phyloP scores from a whole-genome alignment of 2,329 filamentous ascomycete species.

The Clonostachys solani region DNA sequence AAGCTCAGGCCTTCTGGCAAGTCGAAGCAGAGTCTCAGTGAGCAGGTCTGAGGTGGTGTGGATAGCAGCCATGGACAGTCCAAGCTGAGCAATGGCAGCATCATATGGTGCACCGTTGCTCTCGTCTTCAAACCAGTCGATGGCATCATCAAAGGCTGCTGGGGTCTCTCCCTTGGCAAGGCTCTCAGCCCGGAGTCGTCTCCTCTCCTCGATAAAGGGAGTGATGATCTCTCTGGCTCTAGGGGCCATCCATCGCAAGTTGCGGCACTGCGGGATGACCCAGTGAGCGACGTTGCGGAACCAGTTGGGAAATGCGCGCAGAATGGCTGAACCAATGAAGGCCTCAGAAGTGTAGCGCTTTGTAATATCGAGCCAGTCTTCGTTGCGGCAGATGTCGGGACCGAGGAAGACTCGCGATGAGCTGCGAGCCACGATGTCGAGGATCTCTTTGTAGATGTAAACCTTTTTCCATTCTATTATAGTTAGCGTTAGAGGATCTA shows the following conservation, averaged over 20 bases:
- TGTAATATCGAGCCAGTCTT: constrained; percentile 37
- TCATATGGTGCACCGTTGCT: constrained; percentile 16
- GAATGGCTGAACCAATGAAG: constrained; percentile 15
- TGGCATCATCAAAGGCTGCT: constrained; percentile 38
- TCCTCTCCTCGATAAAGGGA: constrained; percentile 39
- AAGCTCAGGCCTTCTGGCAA: constrained; percentile 33
- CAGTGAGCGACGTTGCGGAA: constrained; percentile 41
- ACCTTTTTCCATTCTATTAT: no score
- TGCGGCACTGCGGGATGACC: constrained; percentile 28
- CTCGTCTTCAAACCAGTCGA: constrained; percentile 50
- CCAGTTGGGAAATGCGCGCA: constrained; percentile 35
- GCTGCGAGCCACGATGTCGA: constrained; percentile 8
- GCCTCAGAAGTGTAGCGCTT: constrained; percentile 36
- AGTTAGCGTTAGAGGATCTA: no score
- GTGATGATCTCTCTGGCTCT: constrained; percentile 2
- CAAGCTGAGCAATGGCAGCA: constrained; percentile 7
- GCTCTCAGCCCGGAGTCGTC: constrained; percentile 26
- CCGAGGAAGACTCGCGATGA: constrained; percentile 33
- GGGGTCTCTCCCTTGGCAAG: constrained; percentile 19
- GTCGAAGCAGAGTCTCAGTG: constrained; percentile 6
- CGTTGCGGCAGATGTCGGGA: constrained; percentile 29
- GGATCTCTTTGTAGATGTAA: constrained; percentile 2
- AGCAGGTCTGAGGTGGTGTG: constrained; percentile 41
- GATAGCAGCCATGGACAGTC: constrained; percentile 40
- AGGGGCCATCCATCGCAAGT: constrained; percentile 12